Percentiles rank a stretch among this genome's conserved stretches.
These are phyloP conservation scores for Cutaneotrichosporon dermatis DNA, from an alignment of 1,284 basidiomycete genomes.

Conservation along the genomic window DNA sequence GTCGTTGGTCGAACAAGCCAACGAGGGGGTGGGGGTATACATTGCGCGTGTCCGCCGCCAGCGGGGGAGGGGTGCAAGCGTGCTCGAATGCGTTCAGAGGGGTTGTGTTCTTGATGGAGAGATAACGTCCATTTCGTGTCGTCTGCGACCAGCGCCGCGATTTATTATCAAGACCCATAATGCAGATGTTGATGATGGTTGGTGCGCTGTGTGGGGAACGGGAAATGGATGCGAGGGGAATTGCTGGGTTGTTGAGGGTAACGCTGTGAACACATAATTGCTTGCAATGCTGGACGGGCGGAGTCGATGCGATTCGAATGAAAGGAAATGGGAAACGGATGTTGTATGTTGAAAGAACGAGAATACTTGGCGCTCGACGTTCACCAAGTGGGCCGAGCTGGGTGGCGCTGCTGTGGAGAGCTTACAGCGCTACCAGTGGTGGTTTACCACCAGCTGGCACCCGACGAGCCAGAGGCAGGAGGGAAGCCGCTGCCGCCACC, in stretches of 20 bases:
- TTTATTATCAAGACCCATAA: slow-evolving; percentile 9
- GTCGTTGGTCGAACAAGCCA: not conserved
- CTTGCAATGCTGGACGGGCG: slow-evolving; percentile 23
- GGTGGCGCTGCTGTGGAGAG: not conserved
- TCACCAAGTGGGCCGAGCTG: too few species aligned
- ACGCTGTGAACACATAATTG: slow-evolving; percentile 16
- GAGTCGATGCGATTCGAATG: slow-evolving; percentile 1
- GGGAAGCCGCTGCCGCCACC: slow-evolving; percentile 42
- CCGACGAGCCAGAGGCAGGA: slow-evolving; percentile 41
- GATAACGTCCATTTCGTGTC: slow-evolving; percentile 20
- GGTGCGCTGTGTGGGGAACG: slow-evolving; percentile 6
- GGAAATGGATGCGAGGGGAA: slow-evolving; percentile 12
- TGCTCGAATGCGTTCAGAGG: slow-evolving; percentile 5
- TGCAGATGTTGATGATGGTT: slow-evolving; percentile 10
- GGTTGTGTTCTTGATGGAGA: slow-evolving; percentile 9
- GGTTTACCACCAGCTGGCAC: slow-evolving; percentile 48
- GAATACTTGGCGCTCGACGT: not conserved
- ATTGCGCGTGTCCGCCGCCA: slow-evolving; percentile 13
- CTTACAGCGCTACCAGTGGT: not conserved
- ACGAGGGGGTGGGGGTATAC: slow-evolving; percentile 8
- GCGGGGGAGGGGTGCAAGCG: slow-evolving; percentile 15
- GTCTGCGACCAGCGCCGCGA: slow-evolving; percentile 22
- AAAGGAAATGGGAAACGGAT: slow-evolving; percentile 5
- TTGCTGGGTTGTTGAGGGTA: slow-evolving; percentile 5
- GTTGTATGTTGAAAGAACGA: not conserved